Evolutionary conservation across 768 basidiomycete genomes (phyloP).

Genomic region (Panellus pusillus): DNA sequence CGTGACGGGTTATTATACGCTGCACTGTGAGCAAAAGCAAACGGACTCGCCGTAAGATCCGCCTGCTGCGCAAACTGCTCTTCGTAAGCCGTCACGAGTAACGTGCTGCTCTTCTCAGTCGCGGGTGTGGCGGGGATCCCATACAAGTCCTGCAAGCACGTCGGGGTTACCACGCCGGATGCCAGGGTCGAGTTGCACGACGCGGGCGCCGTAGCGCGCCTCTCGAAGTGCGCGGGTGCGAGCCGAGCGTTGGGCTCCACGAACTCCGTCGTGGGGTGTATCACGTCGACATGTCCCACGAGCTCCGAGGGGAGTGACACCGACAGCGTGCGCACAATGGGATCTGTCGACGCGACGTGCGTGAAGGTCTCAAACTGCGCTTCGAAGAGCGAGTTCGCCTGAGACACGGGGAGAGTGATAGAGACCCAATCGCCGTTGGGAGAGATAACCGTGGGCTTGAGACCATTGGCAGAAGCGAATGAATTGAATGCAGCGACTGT

Average conservation of each 20-base stretch:
- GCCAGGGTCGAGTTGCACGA: neutral
- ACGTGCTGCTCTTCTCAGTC: neutral
- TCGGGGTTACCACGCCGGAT: neutral
- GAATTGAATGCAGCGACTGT: constrained; percentile 1
- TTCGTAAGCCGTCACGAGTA: constrained; percentile 4
- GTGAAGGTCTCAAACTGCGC: neutral
- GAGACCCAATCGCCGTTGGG: constrained; percentile 4
- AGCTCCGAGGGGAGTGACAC: constrained; percentile 8
- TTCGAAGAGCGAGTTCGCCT: constrained; percentile 3
- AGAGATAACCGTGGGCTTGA: neutral
- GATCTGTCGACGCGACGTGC: neutral
- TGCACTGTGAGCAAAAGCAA: neutral
- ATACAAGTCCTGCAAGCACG: neutral
- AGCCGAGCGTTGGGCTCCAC: neutral
- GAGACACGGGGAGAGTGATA: constrained; percentile 2
- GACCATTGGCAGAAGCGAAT: constrained; percentile 4
- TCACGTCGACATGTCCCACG: neutral
- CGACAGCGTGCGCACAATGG: constrained; percentile 4
- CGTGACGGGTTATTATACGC: neutral
- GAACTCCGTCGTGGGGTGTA: constrained; percentile 1
- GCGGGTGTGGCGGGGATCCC: neutral
- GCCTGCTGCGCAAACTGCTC: neutral
- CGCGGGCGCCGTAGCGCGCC: neutral
- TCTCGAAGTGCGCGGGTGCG: neutral
- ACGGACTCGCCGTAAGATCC: neutral